Percentiles rank a stretch among this genome's conserved stretches.
Conservation (phyloP, 1,139 yeast genomes). For the Yamadazyma triangularis region DNA sequence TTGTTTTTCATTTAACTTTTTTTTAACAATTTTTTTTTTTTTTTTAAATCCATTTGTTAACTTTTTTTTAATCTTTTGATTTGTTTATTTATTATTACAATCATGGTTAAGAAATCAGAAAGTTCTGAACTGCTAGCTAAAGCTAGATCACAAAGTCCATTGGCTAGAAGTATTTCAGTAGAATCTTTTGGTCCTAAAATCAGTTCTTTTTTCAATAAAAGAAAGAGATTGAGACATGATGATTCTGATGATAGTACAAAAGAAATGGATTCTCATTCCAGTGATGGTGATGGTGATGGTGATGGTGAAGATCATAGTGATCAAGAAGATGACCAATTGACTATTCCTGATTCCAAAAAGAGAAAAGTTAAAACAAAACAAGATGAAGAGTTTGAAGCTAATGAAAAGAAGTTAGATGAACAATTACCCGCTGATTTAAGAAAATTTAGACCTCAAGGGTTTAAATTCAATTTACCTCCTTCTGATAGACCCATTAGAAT, state of each 20-base stretch:
- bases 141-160: slow-evolving; percentile 10
- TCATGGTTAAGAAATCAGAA: too few relatives aligned
- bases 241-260: slow-evolving; percentile 5
- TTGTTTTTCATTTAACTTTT: too few relatives aligned
- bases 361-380: slow-evolving; percentile 22
- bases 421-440: slow-evolving; percentile 60
- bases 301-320: slow-evolving; percentile 6
- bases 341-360: slow-evolving; percentile 16
- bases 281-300: slow-evolving; percentile 14
- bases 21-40: too few relatives aligned
- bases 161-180: slow-evolving; percentile 36
- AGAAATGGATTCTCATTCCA: slow-evolving; percentile 13
- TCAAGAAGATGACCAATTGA: slow-evolving; percentile 3
- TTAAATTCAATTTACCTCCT: slow-evolving; percentile 75
- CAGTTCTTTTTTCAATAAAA: slow-evolving; percentile 36
- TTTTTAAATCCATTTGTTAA: too few relatives aligned
- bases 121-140: neutral
- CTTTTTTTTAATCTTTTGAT: too few relatives aligned
- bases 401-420: slow-evolving; percentile 53
- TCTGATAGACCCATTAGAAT: slow-evolving; percentile 80
- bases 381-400: slow-evolving; percentile 38
- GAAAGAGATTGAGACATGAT: slow-evolving; percentile 14
- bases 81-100: too few relatives aligned
- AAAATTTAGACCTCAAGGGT: slow-evolving; percentile 70
- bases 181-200: slow-evolving; percentile 39